These are phyloP conservation scores for Aplosporella prunicola DNA, from an alignment of 2,329 filamentous ascomycete genomes.

Conservation along the genomic window DNA sequence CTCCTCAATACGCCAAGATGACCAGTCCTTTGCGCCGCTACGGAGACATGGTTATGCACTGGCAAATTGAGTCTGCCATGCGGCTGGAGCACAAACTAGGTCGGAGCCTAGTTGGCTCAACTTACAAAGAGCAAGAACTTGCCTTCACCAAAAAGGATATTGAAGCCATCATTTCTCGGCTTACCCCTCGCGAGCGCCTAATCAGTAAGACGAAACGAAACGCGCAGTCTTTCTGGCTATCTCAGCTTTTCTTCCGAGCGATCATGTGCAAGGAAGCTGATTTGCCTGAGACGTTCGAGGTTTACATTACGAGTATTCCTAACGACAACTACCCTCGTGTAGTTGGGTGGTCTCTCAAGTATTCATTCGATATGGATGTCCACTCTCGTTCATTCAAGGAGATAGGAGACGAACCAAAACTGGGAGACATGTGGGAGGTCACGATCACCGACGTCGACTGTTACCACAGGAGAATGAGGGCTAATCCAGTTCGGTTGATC, in stretches of 20 bases:
- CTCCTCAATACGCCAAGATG: constrained; percentile 46
- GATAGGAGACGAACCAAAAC: constrained; percentile 14
- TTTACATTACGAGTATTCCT: constrained; percentile 17
- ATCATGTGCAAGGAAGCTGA: constrained; percentile 45
- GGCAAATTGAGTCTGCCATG: constrained; percentile 55
- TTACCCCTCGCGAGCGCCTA: constrained; percentile 36
- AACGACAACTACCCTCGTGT: not conserved
- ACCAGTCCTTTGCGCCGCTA: constrained; percentile 54
- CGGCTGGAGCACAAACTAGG: constrained; percentile 44
- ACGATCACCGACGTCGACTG: constrained; percentile 28
- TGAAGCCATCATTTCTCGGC: constrained; percentile 38
- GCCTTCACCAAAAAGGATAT: constrained; percentile 43
- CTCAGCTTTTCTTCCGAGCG: constrained; percentile 48
- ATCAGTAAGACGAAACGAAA: constrained; percentile 29
- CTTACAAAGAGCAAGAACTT: constrained; percentile 21
- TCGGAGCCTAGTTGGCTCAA: constrained; percentile 25
- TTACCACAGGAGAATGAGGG: constrained; percentile 21
- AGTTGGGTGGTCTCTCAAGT: constrained; percentile 1
- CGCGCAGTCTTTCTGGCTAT: constrained; percentile 40
- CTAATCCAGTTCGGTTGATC: constrained; percentile 32
- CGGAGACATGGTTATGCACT: constrained; percentile 51
- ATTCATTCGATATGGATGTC: constrained; percentile 9
- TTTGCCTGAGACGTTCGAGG: constrained; percentile 40
- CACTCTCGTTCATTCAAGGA: constrained; percentile 15
- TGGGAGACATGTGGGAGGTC: constrained; percentile 41